Base-by-base conservation (phyloP, 2,329 filamentous ascomycete species). In the Ustilaginoidea virens region DNA sequence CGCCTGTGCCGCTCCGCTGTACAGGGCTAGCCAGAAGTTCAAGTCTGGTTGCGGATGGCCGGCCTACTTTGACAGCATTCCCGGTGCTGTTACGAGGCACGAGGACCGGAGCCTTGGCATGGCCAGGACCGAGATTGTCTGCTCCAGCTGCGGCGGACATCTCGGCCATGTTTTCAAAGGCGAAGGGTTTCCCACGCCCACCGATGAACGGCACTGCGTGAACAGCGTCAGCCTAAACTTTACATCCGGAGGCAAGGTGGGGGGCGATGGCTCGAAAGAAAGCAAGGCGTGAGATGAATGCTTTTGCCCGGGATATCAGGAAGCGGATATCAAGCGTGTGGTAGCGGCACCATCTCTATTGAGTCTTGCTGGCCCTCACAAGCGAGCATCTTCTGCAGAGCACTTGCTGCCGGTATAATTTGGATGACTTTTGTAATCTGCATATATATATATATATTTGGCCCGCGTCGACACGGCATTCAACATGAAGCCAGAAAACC, bases 31-130 rank as follows among this genome's bases (percentile, higher is more conserved):
- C 37, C 86, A 93, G 58, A 98, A 98, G 55, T 98, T 98, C 68
- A 81, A 81, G 54, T 92, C 81, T 12, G 83, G 85, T 23, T 98
- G 90, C 55, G 90, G 90, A 36, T 98, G 90, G 90, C 90, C 90
- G 1, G 90, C 90, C 9, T 98, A 96, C 58, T 98, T 87, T 51
- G 90, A 98, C 55, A 87, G 79, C 39, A 72, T 98, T 29, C 87
- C 90, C 0, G 86, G 85, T 3, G 87, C 87, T 1, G 83, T 98
- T 9, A 81, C 72, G 20, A 66, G 87, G 36, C 78, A 87, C 46
- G 72, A 74, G 38, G 90, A 98, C 53, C 60, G 56, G 27, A 63
- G 74, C 0, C 67, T 85, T 29, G 87, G 87, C 26, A 92, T 93
- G 81, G 51, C 64, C 47, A 66, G 90, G 40, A 94, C 74, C 10